Conservation (phyloP, 495 filamentous ascomycete species). For the Aspergillus carlsbadensis region DNA sequence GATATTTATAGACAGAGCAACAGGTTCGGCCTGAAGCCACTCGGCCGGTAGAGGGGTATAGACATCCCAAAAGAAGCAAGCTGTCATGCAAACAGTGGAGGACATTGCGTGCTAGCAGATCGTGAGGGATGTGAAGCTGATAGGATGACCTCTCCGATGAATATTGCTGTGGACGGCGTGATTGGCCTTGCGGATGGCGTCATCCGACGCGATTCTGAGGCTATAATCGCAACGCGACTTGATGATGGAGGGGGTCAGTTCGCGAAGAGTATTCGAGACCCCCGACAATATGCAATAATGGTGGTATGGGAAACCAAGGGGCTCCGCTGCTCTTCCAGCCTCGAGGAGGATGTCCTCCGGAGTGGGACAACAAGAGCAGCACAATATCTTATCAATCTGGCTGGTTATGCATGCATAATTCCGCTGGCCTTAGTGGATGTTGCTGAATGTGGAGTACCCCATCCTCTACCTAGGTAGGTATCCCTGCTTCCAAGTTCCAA, state of each 20-base stretch:
- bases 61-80: neutral
- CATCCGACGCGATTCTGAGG: constrained; percentile 5
- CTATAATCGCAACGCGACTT: neutral
- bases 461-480: no score
- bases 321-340: no score
- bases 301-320: no score
- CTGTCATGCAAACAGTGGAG: constrained; percentile 20
- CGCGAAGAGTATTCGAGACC: no score
- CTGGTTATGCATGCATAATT: neutral
- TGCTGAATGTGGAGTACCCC: constrained; percentile 1
- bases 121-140: constrained; percentile 4
- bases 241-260: no score
- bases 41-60: constrained; percentile 7
- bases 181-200: constrained; percentile 14
- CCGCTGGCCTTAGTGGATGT: neutral
- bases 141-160: constrained; percentile 5
- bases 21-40: neutral
- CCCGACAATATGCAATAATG: no score
- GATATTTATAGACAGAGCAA: constrained; percentile 8
- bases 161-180: constrained; percentile 3
- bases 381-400: neutral
- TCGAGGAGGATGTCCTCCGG: no score
- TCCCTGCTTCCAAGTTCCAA: no score
- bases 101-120: constrained; percentile 23
- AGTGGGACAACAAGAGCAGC: no score